Conservation (phyloP, 768 basidiomycete genomes). For the Lactarius pseudohatsudake region DNA sequence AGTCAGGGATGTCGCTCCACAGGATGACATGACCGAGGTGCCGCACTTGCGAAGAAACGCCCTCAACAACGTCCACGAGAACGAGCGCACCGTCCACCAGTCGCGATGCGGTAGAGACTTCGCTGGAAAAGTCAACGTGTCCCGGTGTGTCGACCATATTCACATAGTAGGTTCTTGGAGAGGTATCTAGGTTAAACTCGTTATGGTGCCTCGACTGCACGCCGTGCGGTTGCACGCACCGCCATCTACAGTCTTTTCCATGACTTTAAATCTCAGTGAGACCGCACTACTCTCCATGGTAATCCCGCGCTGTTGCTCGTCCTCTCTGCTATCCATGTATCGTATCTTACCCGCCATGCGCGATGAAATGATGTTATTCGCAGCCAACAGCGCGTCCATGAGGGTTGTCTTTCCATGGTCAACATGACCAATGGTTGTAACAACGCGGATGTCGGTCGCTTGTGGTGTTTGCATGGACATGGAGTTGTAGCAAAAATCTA, state of each 20-base stretch:
- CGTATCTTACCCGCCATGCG: constrained; percentile 95
- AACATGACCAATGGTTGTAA: constrained; percentile 86
- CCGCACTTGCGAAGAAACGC: constrained; percentile 93
- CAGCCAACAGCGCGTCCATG: constrained; percentile 92
- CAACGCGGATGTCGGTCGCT: constrained; percentile 61
- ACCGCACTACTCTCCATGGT: constrained; percentile 99
- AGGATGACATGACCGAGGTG: neutral
- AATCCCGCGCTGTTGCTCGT: constrained; percentile 96
- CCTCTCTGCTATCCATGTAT: constrained; percentile 93
- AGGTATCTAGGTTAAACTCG: constrained; percentile 48
- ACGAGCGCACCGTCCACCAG: constrained; percentile 95
- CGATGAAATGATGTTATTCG: constrained; percentile 95
- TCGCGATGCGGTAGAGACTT: constrained; percentile 92
- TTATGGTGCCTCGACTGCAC: constrained; percentile 33
- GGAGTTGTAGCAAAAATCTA: neutral
- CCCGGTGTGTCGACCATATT: constrained; percentile 99
- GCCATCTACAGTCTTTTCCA: constrained; percentile 52
- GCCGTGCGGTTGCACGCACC: constrained; percentile 45
- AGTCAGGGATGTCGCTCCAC: constrained; percentile 1
- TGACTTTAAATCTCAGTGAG: constrained; percentile 82
- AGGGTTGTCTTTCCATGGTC: constrained; percentile 97
- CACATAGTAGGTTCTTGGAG: constrained; percentile 71
- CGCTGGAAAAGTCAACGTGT: constrained; percentile 97
- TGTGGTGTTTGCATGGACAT: constrained; percentile 30
- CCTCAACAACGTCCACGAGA: constrained; percentile 95